phyloP scores from a whole-genome alignment of 139 green algal genomes.

The Chlamydomonas sp. region DNA sequence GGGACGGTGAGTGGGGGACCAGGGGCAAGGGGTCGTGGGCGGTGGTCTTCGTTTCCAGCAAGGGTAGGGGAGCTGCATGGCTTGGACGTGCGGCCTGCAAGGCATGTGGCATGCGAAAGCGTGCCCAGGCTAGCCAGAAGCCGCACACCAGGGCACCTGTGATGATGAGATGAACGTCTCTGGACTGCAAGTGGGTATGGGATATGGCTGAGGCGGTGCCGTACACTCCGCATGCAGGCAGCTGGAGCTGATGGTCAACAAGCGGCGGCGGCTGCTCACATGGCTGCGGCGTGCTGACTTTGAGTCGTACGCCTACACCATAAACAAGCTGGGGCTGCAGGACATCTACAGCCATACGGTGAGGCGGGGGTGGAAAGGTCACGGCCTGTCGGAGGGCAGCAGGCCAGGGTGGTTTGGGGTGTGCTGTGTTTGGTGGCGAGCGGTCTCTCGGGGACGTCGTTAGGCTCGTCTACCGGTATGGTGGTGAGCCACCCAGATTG shows the following conservation, averaged over 20 bases:
- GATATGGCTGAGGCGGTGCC: background rate
- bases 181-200: background rate
- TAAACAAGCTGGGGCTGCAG: conserved; percentile 60
- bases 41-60: too few relatives aligned
- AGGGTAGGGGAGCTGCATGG: too few relatives aligned
- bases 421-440: too few relatives aligned
- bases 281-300: conserved; percentile 59
- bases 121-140: too few relatives aligned
- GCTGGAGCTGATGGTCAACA: conserved; percentile 58
- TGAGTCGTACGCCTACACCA: conserved; percentile 47
- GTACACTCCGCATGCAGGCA: conserved; percentile 34
- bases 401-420: background rate
- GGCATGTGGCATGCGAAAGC: too few relatives aligned
- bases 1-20: too few relatives aligned
- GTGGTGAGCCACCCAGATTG: too few relatives aligned
- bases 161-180: background rate
- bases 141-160: background rate
- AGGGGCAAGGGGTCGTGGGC: too few relatives aligned
- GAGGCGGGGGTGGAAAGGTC: background rate
- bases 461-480: too few relatives aligned
- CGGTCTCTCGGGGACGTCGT: too few relatives aligned
- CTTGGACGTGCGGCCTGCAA: too few relatives aligned
- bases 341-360: conserved; percentile 54
- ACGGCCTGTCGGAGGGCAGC: too few relatives aligned
- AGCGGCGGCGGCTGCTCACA: conserved; percentile 54